Evolutionary conservation across 176 grass and related monocot species (phyloP).

Genomic region (Bolboschoenus planiculmis): DNA sequence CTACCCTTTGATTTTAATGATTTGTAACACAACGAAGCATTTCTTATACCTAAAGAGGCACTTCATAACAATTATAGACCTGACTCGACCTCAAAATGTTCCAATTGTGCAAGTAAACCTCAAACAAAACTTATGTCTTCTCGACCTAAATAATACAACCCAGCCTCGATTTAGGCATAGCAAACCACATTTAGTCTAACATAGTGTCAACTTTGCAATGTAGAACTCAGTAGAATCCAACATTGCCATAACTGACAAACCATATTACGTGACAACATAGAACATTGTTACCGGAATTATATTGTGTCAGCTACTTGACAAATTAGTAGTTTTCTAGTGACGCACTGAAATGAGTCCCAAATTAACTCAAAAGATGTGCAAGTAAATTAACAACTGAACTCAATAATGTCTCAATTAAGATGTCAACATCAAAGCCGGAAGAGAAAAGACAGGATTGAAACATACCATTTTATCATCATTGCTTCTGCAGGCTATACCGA

Average conservation of each 20-base stretch:
- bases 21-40: not conserved
- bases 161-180: not conserved
- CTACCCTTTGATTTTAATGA: not conserved
- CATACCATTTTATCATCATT: conserved; percentile 93
- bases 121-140: not conserved
- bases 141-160: not conserved
- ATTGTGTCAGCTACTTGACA: no score
- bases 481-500: conserved; percentile 96
- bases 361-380: not conserved
- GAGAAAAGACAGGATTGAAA: not conserved
- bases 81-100: not conserved
- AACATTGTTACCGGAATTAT: no score
- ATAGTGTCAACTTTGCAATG: not conserved
- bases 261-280: no score
- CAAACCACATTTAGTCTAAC: not conserved
- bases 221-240: not conserved
- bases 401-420: conserved; percentile 3
- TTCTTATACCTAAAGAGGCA: no score
- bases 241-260: not conserved
- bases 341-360: not conserved
- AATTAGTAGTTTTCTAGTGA: not conserved
- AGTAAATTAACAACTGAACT: conserved; percentile 10
- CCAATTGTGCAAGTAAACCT: not conserved
- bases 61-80: no score
- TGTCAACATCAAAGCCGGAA: not conserved